phyloP scores from a whole-genome alignment of 768 basidiomycete genomes.

The Phaeotremella skinneri region DNA sequence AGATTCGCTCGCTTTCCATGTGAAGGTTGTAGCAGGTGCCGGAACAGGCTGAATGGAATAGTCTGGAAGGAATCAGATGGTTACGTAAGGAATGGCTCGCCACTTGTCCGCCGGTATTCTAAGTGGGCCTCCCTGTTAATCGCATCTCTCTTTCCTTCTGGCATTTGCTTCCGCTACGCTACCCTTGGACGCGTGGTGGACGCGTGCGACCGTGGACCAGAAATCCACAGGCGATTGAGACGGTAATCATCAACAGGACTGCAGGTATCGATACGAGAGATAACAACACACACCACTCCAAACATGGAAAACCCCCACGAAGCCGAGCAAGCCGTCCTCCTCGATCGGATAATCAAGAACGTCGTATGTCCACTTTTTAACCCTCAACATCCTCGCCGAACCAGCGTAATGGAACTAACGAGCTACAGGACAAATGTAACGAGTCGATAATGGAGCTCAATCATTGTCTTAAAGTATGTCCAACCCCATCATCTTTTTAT shows the following conservation, averaged over 20 bases:
- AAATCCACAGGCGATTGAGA: no score
- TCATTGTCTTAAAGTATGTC: constrained; percentile 73
- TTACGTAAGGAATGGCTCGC: not conserved
- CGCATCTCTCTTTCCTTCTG: not conserved
- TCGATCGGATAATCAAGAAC: constrained; percentile 88
- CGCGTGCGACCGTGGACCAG: no score
- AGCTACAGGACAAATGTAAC: constrained; percentile 77
- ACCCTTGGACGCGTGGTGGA: no score
- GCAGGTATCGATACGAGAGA: no score
- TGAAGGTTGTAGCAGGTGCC: not conserved
- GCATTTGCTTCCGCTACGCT: no score
- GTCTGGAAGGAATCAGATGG: not conserved
- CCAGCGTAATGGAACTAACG: constrained; percentile 4
- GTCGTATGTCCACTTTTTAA: constrained; percentile 56
- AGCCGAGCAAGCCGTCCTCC: constrained; percentile 82
- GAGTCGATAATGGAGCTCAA: constrained; percentile 87
- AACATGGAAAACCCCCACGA: constrained; percentile 93
- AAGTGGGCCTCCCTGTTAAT: not conserved
- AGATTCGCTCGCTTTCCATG: not conserved
- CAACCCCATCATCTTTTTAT: not conserved
- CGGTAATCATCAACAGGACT: no score
- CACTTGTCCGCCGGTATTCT: not conserved
- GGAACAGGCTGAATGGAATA: not conserved
- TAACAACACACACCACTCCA: not conserved
- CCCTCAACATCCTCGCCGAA: not conserved